These are phyloP conservation scores for Penicillium sp. DNA, from an alignment of 2,329 filamentous ascomycete genomes.

Conservation along the genomic window DNA sequence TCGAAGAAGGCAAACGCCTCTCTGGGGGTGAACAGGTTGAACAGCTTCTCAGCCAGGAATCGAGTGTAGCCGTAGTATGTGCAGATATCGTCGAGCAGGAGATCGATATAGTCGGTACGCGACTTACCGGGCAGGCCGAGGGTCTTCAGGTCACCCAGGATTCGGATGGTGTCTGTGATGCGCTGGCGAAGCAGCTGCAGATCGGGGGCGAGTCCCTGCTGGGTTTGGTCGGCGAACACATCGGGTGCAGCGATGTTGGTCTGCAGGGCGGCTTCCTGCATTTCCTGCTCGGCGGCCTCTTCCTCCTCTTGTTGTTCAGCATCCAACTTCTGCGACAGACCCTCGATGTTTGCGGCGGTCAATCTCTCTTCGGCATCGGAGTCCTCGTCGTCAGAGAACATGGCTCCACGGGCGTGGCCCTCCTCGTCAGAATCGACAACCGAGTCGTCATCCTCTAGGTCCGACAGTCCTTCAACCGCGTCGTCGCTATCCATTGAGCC, in stretches of 20 bases:
- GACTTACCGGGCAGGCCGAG: constrained; percentile 76
- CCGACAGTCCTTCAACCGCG: constrained; percentile 42
- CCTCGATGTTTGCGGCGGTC: constrained; percentile 93
- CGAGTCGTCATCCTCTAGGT: constrained; percentile 56
- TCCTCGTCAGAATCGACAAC: constrained; percentile 72
- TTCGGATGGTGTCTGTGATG: constrained; percentile 89
- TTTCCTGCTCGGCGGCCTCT: constrained; percentile 77
- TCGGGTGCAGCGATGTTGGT: constrained; percentile 84
- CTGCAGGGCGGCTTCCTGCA: constrained; percentile 80
- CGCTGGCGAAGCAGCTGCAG: constrained; percentile 82
- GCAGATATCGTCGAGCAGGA: constrained; percentile 88
- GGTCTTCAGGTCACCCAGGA: constrained; percentile 83
- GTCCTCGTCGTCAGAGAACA: constrained; percentile 95
- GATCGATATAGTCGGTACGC: constrained; percentile 80
- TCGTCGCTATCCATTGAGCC: constrained; percentile 51
- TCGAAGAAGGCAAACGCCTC: constrained; percentile 99
- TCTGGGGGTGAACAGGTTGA: constrained; percentile 83
- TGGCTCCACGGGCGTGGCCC: constrained; percentile 56
- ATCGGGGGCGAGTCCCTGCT: constrained; percentile 73
- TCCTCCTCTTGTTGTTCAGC: constrained; percentile 72
- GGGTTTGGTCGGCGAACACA: constrained; percentile 59
- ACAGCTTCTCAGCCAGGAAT: constrained; percentile 93
- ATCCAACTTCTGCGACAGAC: constrained; percentile 82
- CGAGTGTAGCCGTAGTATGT: constrained; percentile 95
- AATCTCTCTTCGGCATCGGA: constrained; percentile 85